phyloP scores from a whole-genome alignment of 1,284 basidiomycete species.

The Puccinia hordei region DNA sequence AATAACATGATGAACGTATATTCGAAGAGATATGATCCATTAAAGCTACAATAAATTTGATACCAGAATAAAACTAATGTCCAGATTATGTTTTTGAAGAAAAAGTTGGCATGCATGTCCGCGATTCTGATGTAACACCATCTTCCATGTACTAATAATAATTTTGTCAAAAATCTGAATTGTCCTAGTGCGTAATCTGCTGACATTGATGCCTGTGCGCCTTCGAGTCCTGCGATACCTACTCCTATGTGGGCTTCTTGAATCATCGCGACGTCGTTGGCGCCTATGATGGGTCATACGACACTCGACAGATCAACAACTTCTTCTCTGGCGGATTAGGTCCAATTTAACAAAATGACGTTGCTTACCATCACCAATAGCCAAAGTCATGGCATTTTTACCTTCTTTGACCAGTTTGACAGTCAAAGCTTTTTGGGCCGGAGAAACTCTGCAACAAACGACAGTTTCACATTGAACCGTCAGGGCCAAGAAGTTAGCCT shows the following conservation, averaged over 20 bases:
- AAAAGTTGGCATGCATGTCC: slow-evolving; percentile 82
- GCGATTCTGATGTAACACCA: slow-evolving; percentile 96
- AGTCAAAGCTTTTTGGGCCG: slow-evolving; percentile 91
- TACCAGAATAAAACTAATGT: slow-evolving; percentile 93
- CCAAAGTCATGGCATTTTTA: slow-evolving; percentile 89
- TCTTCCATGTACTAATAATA: slow-evolving; percentile 89
- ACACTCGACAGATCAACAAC: too few relatives aligned
- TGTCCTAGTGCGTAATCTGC: slow-evolving; percentile 98
- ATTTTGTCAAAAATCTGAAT: slow-evolving; percentile 85
- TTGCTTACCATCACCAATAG: slow-evolving; percentile 80
- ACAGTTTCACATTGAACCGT: slow-evolving; percentile 96
- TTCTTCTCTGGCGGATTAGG: not conserved
- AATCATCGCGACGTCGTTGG: slow-evolving; percentile 95
- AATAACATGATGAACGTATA: slow-evolving; percentile 75
- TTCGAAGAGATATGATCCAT: slow-evolving; percentile 92
- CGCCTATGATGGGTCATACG: slow-evolving; percentile 59
- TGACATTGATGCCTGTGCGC: slow-evolving; percentile 97
- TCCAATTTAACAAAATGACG: not conserved
- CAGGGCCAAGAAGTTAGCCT: slow-evolving; percentile 77
- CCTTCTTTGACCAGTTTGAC: slow-evolving; percentile 95
- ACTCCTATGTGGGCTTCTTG: slow-evolving; percentile 97
- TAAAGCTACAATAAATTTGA: slow-evolving; percentile 80
- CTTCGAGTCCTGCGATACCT: slow-evolving; percentile 89
- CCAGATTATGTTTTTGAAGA: slow-evolving; percentile 95
- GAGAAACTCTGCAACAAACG: slow-evolving; percentile 93